phyloP scores from a whole-genome alignment of 345 rosid species.

The Tarenaya hassleriana region DNA sequence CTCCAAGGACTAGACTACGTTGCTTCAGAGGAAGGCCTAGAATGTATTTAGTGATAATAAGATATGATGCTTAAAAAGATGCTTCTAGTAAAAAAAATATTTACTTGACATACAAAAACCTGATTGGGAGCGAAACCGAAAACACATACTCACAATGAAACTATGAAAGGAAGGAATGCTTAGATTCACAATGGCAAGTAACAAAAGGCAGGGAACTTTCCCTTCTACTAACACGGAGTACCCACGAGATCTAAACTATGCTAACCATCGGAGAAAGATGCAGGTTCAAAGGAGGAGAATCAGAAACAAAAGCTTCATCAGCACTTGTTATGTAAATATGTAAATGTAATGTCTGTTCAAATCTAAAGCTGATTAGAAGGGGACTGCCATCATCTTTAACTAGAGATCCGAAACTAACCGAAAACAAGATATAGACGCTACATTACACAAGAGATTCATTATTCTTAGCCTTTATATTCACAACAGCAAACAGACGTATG shows the following conservation, averaged over 20 bases:
- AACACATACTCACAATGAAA: not conserved
- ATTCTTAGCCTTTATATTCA: too few species aligned
- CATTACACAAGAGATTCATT: not conserved
- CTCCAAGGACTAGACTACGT: slow-evolving; percentile 20
- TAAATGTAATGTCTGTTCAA: not conserved
- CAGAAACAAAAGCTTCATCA: not conserved
- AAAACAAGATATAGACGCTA: slow-evolving; percentile 2
- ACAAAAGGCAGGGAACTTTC: not conserved
- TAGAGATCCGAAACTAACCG: not conserved
- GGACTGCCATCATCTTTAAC: not conserved
- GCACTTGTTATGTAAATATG: not conserved
- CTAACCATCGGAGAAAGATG: not conserved
- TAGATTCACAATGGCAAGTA: not conserved
- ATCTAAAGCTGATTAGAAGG: not conserved
- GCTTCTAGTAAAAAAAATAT: not conserved
- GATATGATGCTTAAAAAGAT: not conserved
- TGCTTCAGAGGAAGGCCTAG: slow-evolving; percentile 43
- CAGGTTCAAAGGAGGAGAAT: not conserved
- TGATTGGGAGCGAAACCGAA: not conserved
- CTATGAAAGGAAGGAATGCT: not conserved
- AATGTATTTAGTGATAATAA: slow-evolving; percentile 1
- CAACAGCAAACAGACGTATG: too few species aligned
- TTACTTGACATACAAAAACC: not conserved
- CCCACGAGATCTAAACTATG: slow-evolving; percentile 1
- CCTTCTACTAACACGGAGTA: not conserved